Evolutionary conservation across 352 stramenopile genomes (phyloP), one percentile per base, ranked within the genome.

Genomic region (Phytopythium helicoides): DNA sequence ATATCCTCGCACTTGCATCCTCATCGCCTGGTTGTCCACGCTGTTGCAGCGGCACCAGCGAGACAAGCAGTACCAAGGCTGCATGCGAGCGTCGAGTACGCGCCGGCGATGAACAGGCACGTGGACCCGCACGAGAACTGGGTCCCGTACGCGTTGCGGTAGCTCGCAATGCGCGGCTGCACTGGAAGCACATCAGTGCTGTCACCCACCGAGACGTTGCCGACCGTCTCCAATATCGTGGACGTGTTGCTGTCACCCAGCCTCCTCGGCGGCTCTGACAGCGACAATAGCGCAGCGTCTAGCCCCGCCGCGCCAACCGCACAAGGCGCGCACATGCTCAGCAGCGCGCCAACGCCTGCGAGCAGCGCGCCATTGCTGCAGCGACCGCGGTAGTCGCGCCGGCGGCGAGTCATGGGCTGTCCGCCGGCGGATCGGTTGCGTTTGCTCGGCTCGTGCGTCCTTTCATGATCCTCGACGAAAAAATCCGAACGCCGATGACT

Each of bases 111-210:
- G 47, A 82, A 67, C 33, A 64, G 61, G 52, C 77, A 91, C 15
- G 69, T 71, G 9, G 64, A 55, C 15, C 69, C 58, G 40, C 71
- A 86, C 22, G 62, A 37, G 25, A 89, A 87, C 26, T 66, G 68
- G 25, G 76, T 72, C 10, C 81, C 81, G 46, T 86, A 87, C 16
- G 53, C 77, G 56, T 81, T 87, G 23, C 69, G 72, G 26, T 85
- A 87, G 34, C 75, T 86, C 18, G 66, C 18, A 3, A 46, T 34
- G 37, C 42, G 28, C 42, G 28, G 50, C 5, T 52, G 15, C 18
- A 50, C 25, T n/a, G 44, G 25, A 6, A 21, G 18, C 14, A 6
- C 15, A 14, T 41, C 36, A 41, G 18, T 11, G 8, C 19, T 26
- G 16, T 12, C 26, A 4, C 37, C 45, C 15, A 8, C 36, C 15